Evolutionary conservation across 2,329 filamentous ascomycete species (phyloP).

Genomic region (Verticillium klebahnii): DNA sequence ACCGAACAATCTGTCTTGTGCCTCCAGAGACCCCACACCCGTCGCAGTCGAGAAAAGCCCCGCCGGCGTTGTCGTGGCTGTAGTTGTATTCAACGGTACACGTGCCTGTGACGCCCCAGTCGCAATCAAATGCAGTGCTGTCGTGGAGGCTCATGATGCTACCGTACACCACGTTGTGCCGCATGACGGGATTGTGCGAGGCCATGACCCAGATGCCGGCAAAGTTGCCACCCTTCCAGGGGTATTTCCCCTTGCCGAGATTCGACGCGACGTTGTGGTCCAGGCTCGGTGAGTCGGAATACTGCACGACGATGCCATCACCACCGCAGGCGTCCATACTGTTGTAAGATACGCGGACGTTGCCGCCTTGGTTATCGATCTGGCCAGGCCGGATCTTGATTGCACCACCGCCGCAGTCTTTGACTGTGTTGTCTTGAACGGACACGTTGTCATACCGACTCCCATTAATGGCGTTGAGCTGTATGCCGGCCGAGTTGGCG

Average conservation of each 20-base stretch:
- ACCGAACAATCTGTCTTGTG: conserved; percentile 18
- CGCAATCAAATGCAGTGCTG: conserved; percentile 20
- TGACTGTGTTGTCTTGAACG: conserved; percentile 14
- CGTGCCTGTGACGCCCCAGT: conserved; percentile 20
- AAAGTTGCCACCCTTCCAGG: conserved; percentile 20
- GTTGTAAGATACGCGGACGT: conserved; percentile 14
- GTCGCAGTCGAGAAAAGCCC: conserved; percentile 20
- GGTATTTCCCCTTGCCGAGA: conserved; percentile 17
- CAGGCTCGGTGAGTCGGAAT: conserved; percentile 14
- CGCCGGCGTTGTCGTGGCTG: conserved; percentile 20
- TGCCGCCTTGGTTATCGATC: conserved; percentile 12
- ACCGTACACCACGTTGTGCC: conserved; percentile 18
- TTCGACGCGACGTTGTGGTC: conserved; percentile 17
- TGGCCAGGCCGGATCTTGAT: conserved; percentile 19
- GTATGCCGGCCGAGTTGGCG: conserved; percentile 14
- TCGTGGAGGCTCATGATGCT: conserved; percentile 17
- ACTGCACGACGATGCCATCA: conserved; percentile 18
- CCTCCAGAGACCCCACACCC: conserved; percentile 17
- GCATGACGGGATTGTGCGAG: conserved; percentile 13
- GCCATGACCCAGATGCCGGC: conserved; percentile 22
- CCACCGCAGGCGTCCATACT: conserved; percentile 16
- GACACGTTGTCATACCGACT: conserved; percentile 18
- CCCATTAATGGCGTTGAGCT: conserved; percentile 10
- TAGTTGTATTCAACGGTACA: conserved; percentile 21
- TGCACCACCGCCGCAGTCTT: conserved; percentile 18